These are phyloP conservation scores for Polygonum aviculare DNA, from an alignment of 148 eudicot species.

Conservation along the genomic window DNA sequence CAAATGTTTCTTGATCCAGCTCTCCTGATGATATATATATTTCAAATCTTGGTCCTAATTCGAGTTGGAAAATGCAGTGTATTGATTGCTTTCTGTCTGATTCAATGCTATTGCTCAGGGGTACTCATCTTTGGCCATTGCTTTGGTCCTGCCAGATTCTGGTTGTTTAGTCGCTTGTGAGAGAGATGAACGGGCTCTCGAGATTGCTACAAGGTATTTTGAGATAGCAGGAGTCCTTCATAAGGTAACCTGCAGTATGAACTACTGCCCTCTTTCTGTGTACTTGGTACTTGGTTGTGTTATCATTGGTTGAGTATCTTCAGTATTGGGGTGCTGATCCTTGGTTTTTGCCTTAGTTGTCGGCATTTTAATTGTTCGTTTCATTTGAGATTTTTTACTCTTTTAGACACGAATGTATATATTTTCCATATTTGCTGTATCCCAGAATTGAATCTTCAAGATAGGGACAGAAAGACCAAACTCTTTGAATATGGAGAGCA, in stretches of 20 bases:
- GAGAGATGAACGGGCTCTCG: slow-evolving; percentile 51
- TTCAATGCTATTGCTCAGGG: slow-evolving; percentile 33
- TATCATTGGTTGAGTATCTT: not conserved
- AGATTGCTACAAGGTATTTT: slow-evolving; percentile 74
- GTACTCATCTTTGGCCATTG: slow-evolving; percentile 90
- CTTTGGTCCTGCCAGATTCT: slow-evolving; percentile 80
- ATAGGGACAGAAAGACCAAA: not conserved
- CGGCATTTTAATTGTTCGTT: no score
- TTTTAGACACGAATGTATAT: no score
- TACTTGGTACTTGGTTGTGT: not conserved
- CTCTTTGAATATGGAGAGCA: not conserved
- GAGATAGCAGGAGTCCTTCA: slow-evolving; percentile 81
- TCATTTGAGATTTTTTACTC: no score
- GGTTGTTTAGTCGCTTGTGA: slow-evolving; percentile 88
- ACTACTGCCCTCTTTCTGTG: not conserved
- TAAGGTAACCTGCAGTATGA: slow-evolving; percentile 31
- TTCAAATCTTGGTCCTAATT: not conserved
- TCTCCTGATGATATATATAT: not conserved
- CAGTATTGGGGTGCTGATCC: slow-evolving; percentile 55
- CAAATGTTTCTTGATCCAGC: not conserved
- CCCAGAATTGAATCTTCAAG: not conserved
- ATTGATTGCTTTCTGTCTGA: not conserved
- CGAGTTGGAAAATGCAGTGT: not conserved
- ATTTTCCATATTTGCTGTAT: not conserved
- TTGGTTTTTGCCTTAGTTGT: slow-evolving; percentile 75